Conservation (phyloP, 768 basidiomycete species). For the Rhizopogon vinicolor region DNA sequence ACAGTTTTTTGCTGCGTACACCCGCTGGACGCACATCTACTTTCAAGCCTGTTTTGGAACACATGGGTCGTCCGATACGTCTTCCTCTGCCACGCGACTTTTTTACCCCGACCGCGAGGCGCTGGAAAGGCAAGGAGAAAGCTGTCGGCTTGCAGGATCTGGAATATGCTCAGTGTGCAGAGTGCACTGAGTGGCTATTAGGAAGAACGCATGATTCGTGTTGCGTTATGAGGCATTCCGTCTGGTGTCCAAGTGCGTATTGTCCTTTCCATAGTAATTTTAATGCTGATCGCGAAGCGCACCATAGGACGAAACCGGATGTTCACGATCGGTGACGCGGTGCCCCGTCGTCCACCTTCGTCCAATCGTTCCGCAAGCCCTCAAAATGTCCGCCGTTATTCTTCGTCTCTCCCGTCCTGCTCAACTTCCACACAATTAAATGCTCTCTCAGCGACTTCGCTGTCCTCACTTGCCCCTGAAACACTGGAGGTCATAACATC, state of each 20-base stretch:
- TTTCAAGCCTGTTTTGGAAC: conserved; percentile 22
- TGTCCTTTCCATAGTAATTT: conserved; percentile 1
- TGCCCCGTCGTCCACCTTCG: conserved; percentile 18
- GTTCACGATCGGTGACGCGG: conserved; percentile 33
- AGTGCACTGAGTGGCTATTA: background rate
- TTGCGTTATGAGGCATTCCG: conserved; percentile 41
- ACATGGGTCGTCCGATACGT: conserved; percentile 26
- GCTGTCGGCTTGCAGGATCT: conserved; percentile 23
- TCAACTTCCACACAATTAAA: conserved; percentile 4
- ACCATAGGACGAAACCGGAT: conserved; percentile 29
- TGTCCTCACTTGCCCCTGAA: background rate
- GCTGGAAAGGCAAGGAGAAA: conserved; percentile 51
- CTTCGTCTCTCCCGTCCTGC: conserved; percentile 13
- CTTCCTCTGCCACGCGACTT: conserved; percentile 40
- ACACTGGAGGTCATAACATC: conserved; percentile 2
- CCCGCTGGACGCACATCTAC: conserved; percentile 19
- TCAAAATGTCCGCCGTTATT: conserved; percentile 18
- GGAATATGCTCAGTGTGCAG: conserved; percentile 24
- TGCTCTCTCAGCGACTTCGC: conserved; percentile 7
- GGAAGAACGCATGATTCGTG: conserved; percentile 34
- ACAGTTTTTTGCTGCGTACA: conserved; percentile 35
- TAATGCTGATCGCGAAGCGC: background rate
- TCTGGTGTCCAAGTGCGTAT: conserved; percentile 47
- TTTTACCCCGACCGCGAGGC: conserved; percentile 50
- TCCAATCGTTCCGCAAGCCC: conserved; percentile 7